Conservation (phyloP, 768 basidiomycete genomes). For the Sporobolomyces phaffii region DNA sequence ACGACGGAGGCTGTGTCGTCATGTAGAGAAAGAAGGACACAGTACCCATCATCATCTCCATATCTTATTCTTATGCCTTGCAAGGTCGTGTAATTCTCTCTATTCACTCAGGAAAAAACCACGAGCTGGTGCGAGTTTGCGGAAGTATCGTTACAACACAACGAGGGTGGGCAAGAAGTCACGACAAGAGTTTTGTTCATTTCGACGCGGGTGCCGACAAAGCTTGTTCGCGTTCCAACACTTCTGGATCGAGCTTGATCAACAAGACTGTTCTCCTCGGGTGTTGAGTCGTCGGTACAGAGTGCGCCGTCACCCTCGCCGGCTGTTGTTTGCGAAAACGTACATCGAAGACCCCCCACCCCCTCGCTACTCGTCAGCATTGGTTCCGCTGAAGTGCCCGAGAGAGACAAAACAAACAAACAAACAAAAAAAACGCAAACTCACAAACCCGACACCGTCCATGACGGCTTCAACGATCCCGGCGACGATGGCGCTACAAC, state of each 20-base stretch:
- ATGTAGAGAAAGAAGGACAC: conserved; percentile 17
- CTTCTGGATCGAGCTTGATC: conserved; percentile 88
- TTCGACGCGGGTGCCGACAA: conserved; percentile 44
- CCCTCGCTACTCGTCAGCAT: too few relatives aligned
- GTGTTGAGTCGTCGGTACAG: conserved; percentile 71
- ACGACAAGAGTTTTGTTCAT: neutral
- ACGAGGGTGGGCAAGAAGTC: neutral
- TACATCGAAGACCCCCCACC: too few relatives aligned
- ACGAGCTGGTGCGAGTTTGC: too few relatives aligned
- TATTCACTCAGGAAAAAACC: neutral
- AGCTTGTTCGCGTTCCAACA: conserved; percentile 88
- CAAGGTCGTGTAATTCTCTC: too few relatives aligned
- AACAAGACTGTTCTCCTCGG: conserved; percentile 90
- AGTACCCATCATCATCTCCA: too few relatives aligned
- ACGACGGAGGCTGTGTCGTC: conserved; percentile 22
- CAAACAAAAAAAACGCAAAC: conserved; percentile 45
- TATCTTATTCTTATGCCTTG: too few relatives aligned
- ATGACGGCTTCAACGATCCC: conserved; percentile 95
- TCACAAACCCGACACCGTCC: conserved; percentile 85
- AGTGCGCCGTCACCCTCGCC: conserved; percentile 91
- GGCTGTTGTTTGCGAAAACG: conserved; percentile 64
- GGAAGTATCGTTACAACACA: conserved; percentile 4
- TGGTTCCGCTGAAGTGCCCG: too few relatives aligned
- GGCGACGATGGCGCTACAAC: conserved; percentile 94
- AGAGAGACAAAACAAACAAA: conserved; percentile 8